A percentile compares a stretch with the other conserved stretches of the same genome.
phyloP scores from a whole-genome alignment of 495 filamentous ascomycete species.

The Staphylotrichum tortipilum region DNA sequence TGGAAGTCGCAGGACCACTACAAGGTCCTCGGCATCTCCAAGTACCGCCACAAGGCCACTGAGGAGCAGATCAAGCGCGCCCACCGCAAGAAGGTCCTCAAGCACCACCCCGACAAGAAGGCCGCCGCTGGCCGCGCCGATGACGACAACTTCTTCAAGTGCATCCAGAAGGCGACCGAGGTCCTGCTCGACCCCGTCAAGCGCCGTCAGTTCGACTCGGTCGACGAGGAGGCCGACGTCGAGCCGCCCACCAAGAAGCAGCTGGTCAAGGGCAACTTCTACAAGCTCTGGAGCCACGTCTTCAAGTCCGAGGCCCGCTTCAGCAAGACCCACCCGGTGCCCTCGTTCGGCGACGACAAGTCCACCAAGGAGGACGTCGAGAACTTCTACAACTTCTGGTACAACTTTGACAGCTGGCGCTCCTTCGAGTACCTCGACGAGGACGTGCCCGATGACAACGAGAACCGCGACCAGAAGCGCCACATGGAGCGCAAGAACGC shows the following conservation, averaged over 20 bases:
- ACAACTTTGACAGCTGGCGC: conserved; percentile 97
- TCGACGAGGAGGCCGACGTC: conserved; percentile 85
- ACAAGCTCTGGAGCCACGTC: conserved; percentile 81
- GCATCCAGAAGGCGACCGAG: conserved; percentile 96
- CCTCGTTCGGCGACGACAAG: conserved; percentile 74
- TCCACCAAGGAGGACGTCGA: conserved; percentile 82
- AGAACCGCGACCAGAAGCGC: conserved; percentile 97
- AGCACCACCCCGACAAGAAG: conserved; percentile 98
- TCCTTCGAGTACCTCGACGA: conserved; percentile 97
- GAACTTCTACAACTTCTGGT: conserved; percentile 98
- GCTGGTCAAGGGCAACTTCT: conserved; percentile 74
- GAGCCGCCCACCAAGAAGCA: conserved; percentile 90
- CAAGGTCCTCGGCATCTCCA: conserved; percentile 85
- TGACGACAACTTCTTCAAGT: conserved; percentile 99
- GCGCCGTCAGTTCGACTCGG: conserved; percentile 92
- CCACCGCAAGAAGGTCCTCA: conserved; percentile 98
- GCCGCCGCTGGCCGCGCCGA: conserved; percentile 78
- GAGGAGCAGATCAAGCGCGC: conserved; percentile 98
- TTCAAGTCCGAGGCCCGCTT: conserved; percentile 89
- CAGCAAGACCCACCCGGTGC: conserved; percentile 82
- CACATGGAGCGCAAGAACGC: conserved; percentile 96
- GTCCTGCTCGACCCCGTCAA: conserved; percentile 84
- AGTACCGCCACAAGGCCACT: conserved; percentile 83
- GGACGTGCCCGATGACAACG: conserved; percentile 96
- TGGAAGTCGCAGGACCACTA: conserved; percentile 99